Percentiles rank a stretch among this genome's conserved stretches.
Evolutionary conservation across 192 early-diverging fungal genomes (phyloP).

Genomic region (Rhizophagus sp.): DNA sequence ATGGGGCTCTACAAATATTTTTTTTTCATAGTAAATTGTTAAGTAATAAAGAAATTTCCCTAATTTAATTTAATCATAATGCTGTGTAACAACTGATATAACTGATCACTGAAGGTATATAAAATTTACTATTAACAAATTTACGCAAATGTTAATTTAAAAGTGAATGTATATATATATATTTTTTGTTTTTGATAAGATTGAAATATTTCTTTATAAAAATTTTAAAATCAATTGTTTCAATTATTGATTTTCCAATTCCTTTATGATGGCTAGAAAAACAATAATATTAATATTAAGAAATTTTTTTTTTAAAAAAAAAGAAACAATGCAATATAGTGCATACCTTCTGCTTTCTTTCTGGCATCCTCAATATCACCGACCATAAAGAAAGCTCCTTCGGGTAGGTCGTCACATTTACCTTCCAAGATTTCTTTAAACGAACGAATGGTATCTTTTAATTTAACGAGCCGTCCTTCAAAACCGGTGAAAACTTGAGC

Average conservation of each 20-base stretch:
- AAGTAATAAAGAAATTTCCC: too few relatives aligned
- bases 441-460: conserved; percentile 94
- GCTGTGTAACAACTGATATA: too few relatives aligned
- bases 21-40: too few relatives aligned
- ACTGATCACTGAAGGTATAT: too few relatives aligned
- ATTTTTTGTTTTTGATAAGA: neutral
- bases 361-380: conserved; percentile 95
- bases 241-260: neutral
- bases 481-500: conserved; percentile 98
- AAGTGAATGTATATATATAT: neutral
- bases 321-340: neutral
- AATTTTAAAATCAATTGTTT: neutral
- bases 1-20: too few relatives aligned
- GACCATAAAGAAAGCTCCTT: conserved; percentile 97
- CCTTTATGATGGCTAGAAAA: neutral
- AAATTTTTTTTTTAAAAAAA: neutral
- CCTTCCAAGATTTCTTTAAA: conserved; percentile 97
- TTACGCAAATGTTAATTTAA: neutral
- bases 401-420: conserved; percentile 94
- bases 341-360: conserved; percentile 73
- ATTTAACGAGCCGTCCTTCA: conserved; percentile 89
- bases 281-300: too few relatives aligned
- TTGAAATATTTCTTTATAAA: neutral
- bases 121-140: neutral
- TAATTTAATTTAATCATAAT: too few relatives aligned